Conservation (phyloP, 139 green algal genomes). For the Parachlorella kessleri region DNA sequence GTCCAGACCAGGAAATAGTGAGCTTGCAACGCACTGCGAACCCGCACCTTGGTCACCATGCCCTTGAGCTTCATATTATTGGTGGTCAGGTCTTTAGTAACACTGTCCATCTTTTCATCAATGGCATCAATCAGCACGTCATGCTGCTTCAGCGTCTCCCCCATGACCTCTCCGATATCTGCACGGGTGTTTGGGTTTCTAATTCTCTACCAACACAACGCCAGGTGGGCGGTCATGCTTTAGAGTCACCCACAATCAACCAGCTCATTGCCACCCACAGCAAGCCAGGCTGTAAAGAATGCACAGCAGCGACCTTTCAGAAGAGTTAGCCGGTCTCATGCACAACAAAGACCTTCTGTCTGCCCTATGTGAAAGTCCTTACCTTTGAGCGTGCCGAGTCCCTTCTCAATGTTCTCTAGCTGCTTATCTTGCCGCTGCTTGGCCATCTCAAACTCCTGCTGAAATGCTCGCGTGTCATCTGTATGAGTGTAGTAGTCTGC, state of each 20-base stretch:
- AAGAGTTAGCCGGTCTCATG: too few relatives aligned
- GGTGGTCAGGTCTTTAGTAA: conserved; percentile 70
- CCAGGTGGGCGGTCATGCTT: too few relatives aligned
- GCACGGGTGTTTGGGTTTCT: too few relatives aligned
- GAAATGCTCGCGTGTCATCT: conserved; percentile 59
- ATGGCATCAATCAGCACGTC: conserved; percentile 81
- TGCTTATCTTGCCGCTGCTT: conserved; percentile 72
- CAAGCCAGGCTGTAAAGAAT: too few relatives aligned
- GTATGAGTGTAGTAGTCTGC: conserved; percentile 60
- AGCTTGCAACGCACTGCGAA: not conserved
- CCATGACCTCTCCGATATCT: conserved; percentile 45
- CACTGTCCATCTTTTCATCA: conserved; percentile 77
- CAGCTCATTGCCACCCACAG: too few relatives aligned
- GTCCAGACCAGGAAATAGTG: too few relatives aligned
- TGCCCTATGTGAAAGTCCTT: too few relatives aligned
- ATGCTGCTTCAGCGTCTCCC: conserved; percentile 79
- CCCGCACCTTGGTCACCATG: conserved; percentile 62
- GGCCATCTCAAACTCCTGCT: conserved; percentile 67
- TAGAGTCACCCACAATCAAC: too few relatives aligned
- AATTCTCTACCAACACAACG: too few relatives aligned
- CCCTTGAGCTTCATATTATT: conserved; percentile 87
- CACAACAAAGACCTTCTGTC: too few relatives aligned
- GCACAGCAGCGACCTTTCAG: too few relatives aligned
- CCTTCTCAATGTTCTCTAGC: conserved; percentile 77
- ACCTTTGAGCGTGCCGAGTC: conserved; percentile 70